Evolutionary conservation across 805 yeast genomes (phyloP), one percentile per base, ranked within the genome.

Genomic region (Candida endomychidarum): DNA sequence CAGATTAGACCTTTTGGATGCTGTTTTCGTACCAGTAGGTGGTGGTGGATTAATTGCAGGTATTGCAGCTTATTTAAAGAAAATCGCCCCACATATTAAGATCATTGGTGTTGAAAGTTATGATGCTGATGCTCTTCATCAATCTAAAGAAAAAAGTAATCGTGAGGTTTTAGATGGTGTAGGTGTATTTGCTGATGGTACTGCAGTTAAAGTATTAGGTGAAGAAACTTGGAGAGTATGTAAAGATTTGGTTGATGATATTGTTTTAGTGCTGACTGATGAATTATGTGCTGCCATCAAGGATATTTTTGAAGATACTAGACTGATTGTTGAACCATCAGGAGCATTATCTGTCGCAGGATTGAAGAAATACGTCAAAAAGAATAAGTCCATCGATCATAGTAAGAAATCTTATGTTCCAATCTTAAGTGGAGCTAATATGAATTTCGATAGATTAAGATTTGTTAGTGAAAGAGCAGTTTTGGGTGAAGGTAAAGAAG

Each of bases 311-410:
- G 96, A 89, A 60, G 99, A 93, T 55, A 91, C 98, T 1, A 77
- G 99, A 63, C 78, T 90, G 48, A 78, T 93, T 41, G 86, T 88
- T 24, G 99, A 93, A 65, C 99, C 99, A 7, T 83, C 97, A 4
- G 99, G 99, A 49, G 99, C 99, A 0, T 75, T 95, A 62, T 73
- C 95, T 3, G 96, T 91, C 34, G 99, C 99, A 2, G 99, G 98
- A 40, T 63, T 90, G 72, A 88, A 87, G 57, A 83, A 82, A 53
- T 93, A 89, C 59, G 74, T 91, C 26, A 72, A 76, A 17, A 58
- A 64, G 18, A 80, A 83, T 52, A 84, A 86, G 7, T 86, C 84
- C 40, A 71, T 80, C 27, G 86, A 84, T 52, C 95, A 86, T 54
- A 65, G 80, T 3, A 65, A 71, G 35, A 77, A 81, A 47, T 80